These are phyloP conservation scores for Mucor velutinosus DNA, from an alignment of 371 early-diverging fungal species.

Conservation along the genomic window DNA sequence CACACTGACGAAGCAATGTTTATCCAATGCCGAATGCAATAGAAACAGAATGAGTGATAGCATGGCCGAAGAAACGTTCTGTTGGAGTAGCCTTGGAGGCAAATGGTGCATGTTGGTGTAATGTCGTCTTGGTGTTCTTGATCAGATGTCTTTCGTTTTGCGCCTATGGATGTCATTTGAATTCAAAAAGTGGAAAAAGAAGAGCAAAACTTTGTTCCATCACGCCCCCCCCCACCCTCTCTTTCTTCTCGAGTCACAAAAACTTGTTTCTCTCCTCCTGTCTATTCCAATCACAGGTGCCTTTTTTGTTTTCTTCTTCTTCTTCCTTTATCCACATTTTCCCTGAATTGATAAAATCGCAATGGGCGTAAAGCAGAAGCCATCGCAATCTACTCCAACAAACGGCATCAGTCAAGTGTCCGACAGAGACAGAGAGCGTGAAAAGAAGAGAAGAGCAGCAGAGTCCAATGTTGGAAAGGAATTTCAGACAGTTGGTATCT, in stretches of 20 bases:
- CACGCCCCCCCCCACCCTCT: not conserved
- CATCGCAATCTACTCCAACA: slow-evolving; percentile 26
- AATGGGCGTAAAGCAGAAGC: slow-evolving; percentile 41
- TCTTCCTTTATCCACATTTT: not conserved
- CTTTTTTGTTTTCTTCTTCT: not conserved
- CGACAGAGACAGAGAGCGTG: slow-evolving; percentile 45
- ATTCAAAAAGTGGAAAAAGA: not conserved
- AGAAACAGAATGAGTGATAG: slow-evolving; percentile 65
- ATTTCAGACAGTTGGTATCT: slow-evolving; percentile 45
- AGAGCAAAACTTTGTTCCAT: not conserved
- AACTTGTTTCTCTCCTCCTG: not conserved
- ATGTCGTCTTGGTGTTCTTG: not conserved
- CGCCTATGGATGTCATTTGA: slow-evolving; percentile 4
- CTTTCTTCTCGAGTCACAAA: not conserved
- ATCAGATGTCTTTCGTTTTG: slow-evolving; percentile 6
- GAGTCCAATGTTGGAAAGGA: slow-evolving; percentile 51
- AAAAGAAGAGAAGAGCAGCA: slow-evolving; percentile 40
- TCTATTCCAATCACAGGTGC: slow-evolving; percentile 1
- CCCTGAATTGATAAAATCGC: not conserved
- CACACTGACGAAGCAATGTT: slow-evolving; percentile 46
- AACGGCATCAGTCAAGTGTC: slow-evolving; percentile 16
- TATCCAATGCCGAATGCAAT: slow-evolving; percentile 65
- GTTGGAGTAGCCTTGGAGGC: slow-evolving; percentile 50
- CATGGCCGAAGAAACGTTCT: slow-evolving; percentile 61
- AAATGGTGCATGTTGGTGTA: slow-evolving; percentile 57